Conservation (phyloP, 495 filamentous ascomycete species). For the Penicillium manginii region DNA sequence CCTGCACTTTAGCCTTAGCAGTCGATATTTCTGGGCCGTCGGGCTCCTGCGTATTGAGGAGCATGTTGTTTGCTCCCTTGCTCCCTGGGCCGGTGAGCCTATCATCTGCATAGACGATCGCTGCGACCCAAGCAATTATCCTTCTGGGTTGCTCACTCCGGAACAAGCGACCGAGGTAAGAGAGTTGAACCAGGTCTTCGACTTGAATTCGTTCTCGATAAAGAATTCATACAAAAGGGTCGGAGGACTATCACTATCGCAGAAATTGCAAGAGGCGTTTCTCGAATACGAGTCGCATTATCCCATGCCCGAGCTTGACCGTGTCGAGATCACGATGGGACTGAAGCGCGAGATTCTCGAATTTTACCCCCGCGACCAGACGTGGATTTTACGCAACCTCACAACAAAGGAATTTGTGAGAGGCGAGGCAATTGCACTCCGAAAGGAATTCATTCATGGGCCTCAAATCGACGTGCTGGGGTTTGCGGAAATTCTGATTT, state of each 20-base stretch:
- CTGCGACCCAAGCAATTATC: conserved; percentile 12
- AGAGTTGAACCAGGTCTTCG: conserved; percentile 7
- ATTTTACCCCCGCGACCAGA: conserved; percentile 21
- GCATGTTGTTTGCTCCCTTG: conserved; percentile 13
- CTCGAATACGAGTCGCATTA: conserved; percentile 10
- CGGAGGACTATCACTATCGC: conserved; percentile 10
- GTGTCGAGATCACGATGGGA: conserved; percentile 19
- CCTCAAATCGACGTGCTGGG: conserved; percentile 24
- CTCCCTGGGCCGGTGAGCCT: conserved; percentile 22
- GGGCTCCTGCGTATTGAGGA: conserved; percentile 20
- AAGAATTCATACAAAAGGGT: conserved; percentile 13
- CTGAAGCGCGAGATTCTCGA: conserved; percentile 22
- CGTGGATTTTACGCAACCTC: conserved; percentile 21
- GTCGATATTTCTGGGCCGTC: conserved; percentile 25
- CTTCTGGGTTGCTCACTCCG: conserved; percentile 5
- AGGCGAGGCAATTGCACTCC: conserved; percentile 21
- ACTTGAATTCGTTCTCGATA: conserved; percentile 5
- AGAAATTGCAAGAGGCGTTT: conserved; percentile 13
- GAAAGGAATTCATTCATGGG: conserved; percentile 17
- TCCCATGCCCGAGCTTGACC: conserved; percentile 14
- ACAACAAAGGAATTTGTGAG: conserved; percentile 25
- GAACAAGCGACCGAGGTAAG: conserved; percentile 5
- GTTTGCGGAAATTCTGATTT: conserved; percentile 19
- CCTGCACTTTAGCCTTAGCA: conserved; percentile 17
- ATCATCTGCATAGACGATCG: conserved; percentile 19